Percentiles rank a stretch among this genome's conserved stretches.
These are phyloP conservation scores for Hondaea fermentalgiana DNA, from an alignment of 108 stramenopile genomes.

Conservation along the genomic window DNA sequence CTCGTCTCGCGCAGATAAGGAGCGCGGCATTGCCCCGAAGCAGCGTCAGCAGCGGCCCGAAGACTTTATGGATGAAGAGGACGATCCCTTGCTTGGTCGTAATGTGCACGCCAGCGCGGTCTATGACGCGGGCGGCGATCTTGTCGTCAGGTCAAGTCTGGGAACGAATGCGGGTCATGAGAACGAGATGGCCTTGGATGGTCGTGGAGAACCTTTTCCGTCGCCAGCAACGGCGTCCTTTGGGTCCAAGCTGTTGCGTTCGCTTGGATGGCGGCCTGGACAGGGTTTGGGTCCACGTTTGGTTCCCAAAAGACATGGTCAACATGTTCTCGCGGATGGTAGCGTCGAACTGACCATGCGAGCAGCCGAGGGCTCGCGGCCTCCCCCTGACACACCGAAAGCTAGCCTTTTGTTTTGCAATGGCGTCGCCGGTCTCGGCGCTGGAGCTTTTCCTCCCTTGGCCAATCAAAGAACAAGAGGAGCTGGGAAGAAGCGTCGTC, in stretches of 20 bases:
- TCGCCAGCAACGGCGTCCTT: not conserved
- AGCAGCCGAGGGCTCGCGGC: not conserved
- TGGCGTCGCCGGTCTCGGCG: not conserved
- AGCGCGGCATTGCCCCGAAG: not conserved
- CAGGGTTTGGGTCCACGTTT: not conserved
- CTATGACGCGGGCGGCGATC: not conserved
- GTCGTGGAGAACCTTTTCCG: not conserved
- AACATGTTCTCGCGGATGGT: not conserved
- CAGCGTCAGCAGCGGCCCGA: constrained; percentile 31
- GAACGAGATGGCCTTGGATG: not conserved
- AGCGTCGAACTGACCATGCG: not conserved
- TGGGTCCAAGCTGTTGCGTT: not conserved
- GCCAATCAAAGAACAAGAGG: not conserved
- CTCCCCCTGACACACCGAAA: not conserved
- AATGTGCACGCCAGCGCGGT: not conserved
- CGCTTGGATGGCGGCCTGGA: not conserved
- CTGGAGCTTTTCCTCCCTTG: not conserved
- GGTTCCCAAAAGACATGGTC: not conserved
- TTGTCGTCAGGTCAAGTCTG: not conserved
- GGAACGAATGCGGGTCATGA: too few relatives aligned
- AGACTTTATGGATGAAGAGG: constrained; percentile 53
- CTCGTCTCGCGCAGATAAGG: not conserved
- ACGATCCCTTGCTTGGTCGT: constrained; percentile 30
- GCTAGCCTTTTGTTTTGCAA: not conserved
- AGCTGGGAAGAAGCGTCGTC: not conserved